These are phyloP conservation scores for Debaryomyces fabryi DNA, from an alignment of 1,139 yeast genomes.

Conservation along the genomic window DNA sequence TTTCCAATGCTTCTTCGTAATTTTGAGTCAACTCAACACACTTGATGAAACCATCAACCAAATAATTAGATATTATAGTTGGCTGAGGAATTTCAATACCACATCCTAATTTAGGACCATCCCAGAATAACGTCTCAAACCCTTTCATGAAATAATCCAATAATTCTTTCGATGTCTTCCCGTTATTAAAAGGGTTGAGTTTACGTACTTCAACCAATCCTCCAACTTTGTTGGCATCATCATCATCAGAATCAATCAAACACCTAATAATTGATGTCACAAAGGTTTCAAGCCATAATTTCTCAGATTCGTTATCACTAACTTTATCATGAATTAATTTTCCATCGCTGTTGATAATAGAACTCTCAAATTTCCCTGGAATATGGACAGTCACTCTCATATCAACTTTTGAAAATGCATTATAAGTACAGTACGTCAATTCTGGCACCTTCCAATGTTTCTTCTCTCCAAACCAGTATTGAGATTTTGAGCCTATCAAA, in stretches of 20 bases:
- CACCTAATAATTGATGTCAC: constrained; percentile 68
- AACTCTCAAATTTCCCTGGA: constrained; percentile 57
- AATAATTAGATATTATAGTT: constrained; percentile 66
- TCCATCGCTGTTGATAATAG: constrained; percentile 52
- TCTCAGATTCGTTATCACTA: constrained; percentile 38
- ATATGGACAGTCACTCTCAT: constrained; percentile 71
- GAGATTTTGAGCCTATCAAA: constrained; percentile 57
- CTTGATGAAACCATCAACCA: constrained; percentile 74
- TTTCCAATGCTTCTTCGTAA: constrained; percentile 60
- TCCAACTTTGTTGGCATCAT: constrained; percentile 53
- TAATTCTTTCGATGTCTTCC: constrained; percentile 40
- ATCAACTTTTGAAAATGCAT: constrained; percentile 68
- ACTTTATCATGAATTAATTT: constrained; percentile 43
- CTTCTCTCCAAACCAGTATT: constrained; percentile 64
- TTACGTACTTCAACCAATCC: constrained; percentile 54
- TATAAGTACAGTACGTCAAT: constrained; percentile 51
- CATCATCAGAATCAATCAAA: constrained; percentile 69
- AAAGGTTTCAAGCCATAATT: constrained; percentile 69
- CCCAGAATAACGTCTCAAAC: constrained; percentile 64
- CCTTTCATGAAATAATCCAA: constrained; percentile 59
- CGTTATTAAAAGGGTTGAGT: constrained; percentile 59
- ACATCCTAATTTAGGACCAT: constrained; percentile 69
- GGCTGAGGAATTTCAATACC: constrained; percentile 71
- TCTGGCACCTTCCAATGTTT: constrained; percentile 77
- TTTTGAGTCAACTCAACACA: constrained; percentile 67